Conservation (phyloP, 129 eudicot genomes). For the Sambucus nigra region DNA sequence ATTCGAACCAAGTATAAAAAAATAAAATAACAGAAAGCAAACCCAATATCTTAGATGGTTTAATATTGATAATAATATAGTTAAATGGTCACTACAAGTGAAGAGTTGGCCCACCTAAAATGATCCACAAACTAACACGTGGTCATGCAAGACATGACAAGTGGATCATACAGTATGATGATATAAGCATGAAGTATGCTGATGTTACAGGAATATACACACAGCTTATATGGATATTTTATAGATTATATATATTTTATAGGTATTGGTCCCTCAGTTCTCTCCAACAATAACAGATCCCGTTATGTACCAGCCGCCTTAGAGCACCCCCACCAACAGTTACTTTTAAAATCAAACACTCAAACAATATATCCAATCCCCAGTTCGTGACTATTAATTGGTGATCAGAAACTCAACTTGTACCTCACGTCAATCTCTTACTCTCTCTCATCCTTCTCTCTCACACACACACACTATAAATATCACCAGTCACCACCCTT, state of each 20-base stretch:
- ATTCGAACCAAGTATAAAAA: slow-evolving; percentile 1
- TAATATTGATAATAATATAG: slow-evolving; percentile 34
- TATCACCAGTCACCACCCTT: slow-evolving; percentile 31
- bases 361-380: too few species aligned
- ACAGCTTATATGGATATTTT: neutral
- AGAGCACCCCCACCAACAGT: slow-evolving; percentile 33
- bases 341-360: slow-evolving; percentile 8
- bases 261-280: slow-evolving; percentile 6
- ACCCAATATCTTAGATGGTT: neutral
- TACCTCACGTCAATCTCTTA: slow-evolving; percentile 39
- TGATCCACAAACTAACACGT: slow-evolving; percentile 36
- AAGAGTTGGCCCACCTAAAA: slow-evolving; percentile 12
- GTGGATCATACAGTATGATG: slow-evolving; percentile 40
- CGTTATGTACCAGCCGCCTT: slow-evolving; percentile 52
- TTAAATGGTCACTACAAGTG: slow-evolving; percentile 33
- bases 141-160: slow-evolving; percentile 30
- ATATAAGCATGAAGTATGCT: slow-evolving; percentile 68
- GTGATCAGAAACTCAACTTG: slow-evolving; percentile 42
- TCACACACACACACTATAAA: slow-evolving; percentile 27
- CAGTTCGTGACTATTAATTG: neutral
- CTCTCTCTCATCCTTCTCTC: slow-evolving; percentile 16
- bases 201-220: slow-evolving; percentile 5
- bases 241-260: too few species aligned
- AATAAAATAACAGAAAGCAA: neutral
- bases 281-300: slow-evolving; percentile 31